Conservation (phyloP, 1,284 basidiomycete species). For the Leccinum griseonigrum region DNA sequence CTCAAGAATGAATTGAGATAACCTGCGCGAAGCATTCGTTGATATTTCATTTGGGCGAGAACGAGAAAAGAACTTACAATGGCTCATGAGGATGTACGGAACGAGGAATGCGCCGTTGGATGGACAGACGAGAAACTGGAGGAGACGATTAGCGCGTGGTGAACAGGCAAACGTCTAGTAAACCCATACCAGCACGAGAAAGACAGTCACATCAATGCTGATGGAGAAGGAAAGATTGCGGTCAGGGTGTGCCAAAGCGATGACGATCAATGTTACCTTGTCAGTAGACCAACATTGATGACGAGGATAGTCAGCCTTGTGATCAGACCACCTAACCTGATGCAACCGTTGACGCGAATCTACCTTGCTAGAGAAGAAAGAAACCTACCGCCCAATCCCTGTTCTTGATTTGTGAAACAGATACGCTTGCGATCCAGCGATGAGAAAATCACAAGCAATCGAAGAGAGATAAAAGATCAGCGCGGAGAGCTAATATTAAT, state of each 20-base stretch:
- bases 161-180: neutral
- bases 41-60: neutral
- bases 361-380: neutral
- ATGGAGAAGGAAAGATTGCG: neutral
- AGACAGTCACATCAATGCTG: slow-evolving; percentile 31
- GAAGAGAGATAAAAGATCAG: slow-evolving; percentile 31
- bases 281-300: slow-evolving; percentile 31
- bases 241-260: neutral
- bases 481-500: slow-evolving; percentile 27
- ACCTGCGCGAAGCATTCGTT: slow-evolving; percentile 5
- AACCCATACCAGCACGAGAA: slow-evolving; percentile 27
- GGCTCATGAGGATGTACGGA: slow-evolving; percentile 34
- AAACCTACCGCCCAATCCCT: slow-evolving; percentile 29
- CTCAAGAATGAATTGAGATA: slow-evolving; percentile 35
- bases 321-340: slow-evolving; percentile 30
- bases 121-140: slow-evolving; percentile 31
- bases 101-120: slow-evolving; percentile 33
- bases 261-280: slow-evolving; percentile 22
- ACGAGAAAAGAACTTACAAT: slow-evolving; percentile 18
- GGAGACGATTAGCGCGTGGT: slow-evolving; percentile 3
- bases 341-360: neutral
- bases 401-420: slow-evolving; percentile 33
- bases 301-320: slow-evolving; percentile 31
- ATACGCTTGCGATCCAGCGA: slow-evolving; percentile 32
- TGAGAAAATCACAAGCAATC: slow-evolving; percentile 31